These are phyloP conservation scores for Nothophytophthora sp. DNA, from an alignment of 352 stramenopile species.

Conservation along the genomic window DNA sequence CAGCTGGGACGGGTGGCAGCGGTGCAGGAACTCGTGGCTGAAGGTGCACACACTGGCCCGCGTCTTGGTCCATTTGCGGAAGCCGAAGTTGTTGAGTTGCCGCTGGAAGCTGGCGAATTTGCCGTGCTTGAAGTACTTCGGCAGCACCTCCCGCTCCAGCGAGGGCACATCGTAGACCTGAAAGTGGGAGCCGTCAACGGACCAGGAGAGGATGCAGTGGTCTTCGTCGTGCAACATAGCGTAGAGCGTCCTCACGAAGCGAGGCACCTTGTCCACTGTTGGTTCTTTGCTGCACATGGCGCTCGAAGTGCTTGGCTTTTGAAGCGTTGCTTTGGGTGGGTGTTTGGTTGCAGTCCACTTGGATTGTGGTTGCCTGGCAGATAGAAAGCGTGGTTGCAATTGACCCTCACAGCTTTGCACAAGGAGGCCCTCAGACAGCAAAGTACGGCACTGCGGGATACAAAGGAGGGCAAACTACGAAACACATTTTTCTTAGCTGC, in stretches of 20 bases:
- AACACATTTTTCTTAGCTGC: background rate
- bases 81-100: conserved; percentile 93
- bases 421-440: too few relatives aligned
- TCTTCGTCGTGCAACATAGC: conserved; percentile 72
- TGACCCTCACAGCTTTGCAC: too few relatives aligned
- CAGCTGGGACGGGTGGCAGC: conserved; percentile 34
- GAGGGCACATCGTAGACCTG: conserved; percentile 62
- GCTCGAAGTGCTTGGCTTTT: too few relatives aligned
- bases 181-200: conserved; percentile 63
- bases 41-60: conserved; percentile 65
- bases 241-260: conserved; percentile 75
- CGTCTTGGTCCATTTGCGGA: conserved; percentile 83
- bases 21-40: conserved; percentile 63
- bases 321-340: background rate
- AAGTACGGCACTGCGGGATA: too few relatives aligned
- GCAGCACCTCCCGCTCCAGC: conserved; percentile 86
- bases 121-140: conserved; percentile 92
- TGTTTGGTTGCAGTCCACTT: background rate
- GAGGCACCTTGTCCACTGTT: conserved; percentile 46
- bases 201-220: conserved; percentile 57
- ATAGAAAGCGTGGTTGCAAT: too few relatives aligned
- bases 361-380: too few relatives aligned
- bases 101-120: conserved; percentile 92
- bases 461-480: too few relatives aligned
- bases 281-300: conserved; percentile 13